Evolutionary conservation across 257 asterid genomes (phyloP).

Genomic region (Fraxinus americana): DNA sequence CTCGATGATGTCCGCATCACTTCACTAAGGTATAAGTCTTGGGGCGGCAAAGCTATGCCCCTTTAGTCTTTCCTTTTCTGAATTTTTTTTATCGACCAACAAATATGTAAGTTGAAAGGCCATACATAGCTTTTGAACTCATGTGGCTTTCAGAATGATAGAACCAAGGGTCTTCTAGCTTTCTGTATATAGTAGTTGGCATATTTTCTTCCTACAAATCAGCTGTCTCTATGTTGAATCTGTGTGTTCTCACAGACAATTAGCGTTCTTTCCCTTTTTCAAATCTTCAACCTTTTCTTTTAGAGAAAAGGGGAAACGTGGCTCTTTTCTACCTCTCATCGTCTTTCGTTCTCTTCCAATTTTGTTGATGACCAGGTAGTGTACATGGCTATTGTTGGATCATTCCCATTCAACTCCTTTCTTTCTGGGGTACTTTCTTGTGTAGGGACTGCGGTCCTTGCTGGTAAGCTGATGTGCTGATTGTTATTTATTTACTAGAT

Average conservation of each 20-base stretch:
- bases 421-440: conserved; percentile 96
- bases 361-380: conserved; percentile 55
- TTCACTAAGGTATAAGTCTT: too few species aligned
- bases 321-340: background rate
- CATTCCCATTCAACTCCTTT: conserved; percentile 95
- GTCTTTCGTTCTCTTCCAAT: background rate
- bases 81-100: too few species aligned
- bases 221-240: background rate
- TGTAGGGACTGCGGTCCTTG: conserved; percentile 92
- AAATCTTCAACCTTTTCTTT: background rate
- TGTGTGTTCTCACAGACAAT: background rate
- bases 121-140: too few species aligned
- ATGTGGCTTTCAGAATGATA: too few species aligned
- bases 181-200: too few species aligned
- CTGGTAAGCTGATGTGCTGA: conserved; percentile 52
- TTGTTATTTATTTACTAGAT: conserved; percentile 3
- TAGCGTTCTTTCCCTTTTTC: background rate
- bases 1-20: too few species aligned
- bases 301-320: background rate
- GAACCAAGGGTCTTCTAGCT: too few species aligned
- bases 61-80: too few species aligned
- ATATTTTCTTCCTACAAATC: background rate
- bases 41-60: too few species aligned
- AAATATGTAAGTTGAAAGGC: too few species aligned
- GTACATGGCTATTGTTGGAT: conserved; percentile 91